Percentiles rank a stretch among this genome's conserved stretches.
phyloP scores from a whole-genome alignment of 768 basidiomycete species.

The Kwoniella dendrophila region DNA sequence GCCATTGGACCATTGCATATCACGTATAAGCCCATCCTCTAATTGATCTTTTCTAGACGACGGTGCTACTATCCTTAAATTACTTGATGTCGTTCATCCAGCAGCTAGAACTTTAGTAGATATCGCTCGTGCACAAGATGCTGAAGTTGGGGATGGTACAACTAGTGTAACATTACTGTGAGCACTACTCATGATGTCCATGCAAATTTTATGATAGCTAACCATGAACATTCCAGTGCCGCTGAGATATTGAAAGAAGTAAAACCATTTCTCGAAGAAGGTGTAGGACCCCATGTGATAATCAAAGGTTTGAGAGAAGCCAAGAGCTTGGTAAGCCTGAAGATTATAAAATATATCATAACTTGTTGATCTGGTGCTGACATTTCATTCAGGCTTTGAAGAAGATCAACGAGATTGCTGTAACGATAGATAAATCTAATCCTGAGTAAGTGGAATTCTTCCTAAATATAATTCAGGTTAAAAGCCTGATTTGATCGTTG shows the following conservation, averaged over 20 bases:
- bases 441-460: constrained; percentile 68
- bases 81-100: constrained; percentile 96
- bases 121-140: constrained; percentile 96
- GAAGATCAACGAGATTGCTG: constrained; percentile 84
- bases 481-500: background rate
- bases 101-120: constrained; percentile 97
- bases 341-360: no score
- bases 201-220: background rate
- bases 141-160: constrained; percentile 98
- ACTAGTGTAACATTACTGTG: constrained; percentile 87
- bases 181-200: constrained; percentile 8
- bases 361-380: constrained; percentile 1
- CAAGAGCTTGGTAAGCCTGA: constrained; percentile 76
- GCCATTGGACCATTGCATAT: background rate
- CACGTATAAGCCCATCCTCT: no score
- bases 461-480: background rate
- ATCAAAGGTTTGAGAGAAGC: constrained; percentile 94
- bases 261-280: constrained; percentile 88
- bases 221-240: constrained; percentile 58
- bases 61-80: constrained; percentile 96
- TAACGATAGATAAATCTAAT: constrained; percentile 84
- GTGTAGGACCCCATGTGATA: constrained; percentile 94
- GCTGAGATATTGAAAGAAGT: constrained; percentile 94
- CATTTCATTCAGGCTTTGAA: constrained; percentile 68
- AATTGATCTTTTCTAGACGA: constrained; percentile 64